Percentiles rank a stretch among this genome's conserved stretches.
phyloP scores from a whole-genome alignment of 352 stramenopile species.

The Globisporangium nunn region DNA sequence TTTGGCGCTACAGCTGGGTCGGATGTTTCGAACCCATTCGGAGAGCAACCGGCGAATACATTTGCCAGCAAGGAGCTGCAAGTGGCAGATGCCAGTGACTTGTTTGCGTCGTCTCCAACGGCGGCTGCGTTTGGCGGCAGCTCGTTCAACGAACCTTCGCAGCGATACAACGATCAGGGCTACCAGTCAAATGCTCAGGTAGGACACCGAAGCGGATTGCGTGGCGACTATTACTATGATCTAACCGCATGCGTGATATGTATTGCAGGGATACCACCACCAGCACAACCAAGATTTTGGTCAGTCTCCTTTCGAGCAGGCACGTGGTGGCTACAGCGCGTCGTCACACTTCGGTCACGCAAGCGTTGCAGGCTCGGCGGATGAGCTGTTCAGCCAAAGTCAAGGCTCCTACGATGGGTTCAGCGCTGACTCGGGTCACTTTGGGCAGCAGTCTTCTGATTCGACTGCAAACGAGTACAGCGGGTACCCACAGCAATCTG shows the following conservation, averaged over 20 bases:
- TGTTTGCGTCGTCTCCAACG: slow-evolving; percentile 43
- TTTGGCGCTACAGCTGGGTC: slow-evolving; percentile 45
- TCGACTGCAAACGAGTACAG: not conserved
- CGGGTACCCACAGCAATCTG: not conserved
- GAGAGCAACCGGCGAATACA: slow-evolving; percentile 1
- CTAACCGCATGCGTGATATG: not conserved
- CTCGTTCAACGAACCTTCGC: slow-evolving; percentile 22
- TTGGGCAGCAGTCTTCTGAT: slow-evolving; percentile 6
- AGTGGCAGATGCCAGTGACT: slow-evolving; percentile 40
- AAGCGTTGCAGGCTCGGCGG: slow-evolving; percentile 12
- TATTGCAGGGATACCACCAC: slow-evolving; percentile 4
- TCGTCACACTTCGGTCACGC: slow-evolving; percentile 19
- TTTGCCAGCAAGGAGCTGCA: slow-evolving; percentile 51
- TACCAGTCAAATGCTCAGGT: slow-evolving; percentile 34
- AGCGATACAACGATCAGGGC: slow-evolving; percentile 20
- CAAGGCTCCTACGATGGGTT: slow-evolving; percentile 9
- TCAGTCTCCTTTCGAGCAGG: slow-evolving; percentile 8
- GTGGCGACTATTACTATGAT: not conserved
- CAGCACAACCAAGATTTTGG: slow-evolving; percentile 14
- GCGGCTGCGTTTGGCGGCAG: slow-evolving; percentile 21
- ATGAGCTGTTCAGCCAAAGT: slow-evolving; percentile 21
- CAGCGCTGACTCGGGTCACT: slow-evolving; percentile 7
- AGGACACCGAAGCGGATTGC: not conserved
- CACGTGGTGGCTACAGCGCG: slow-evolving; percentile 7
- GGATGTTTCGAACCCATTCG: slow-evolving; percentile 49